Percentiles rank a stretch among this genome's conserved stretches.
These are phyloP conservation scores for Deakozyma indianensis DNA, from an alignment of 805 yeast genomes.

Conservation along the genomic window DNA sequence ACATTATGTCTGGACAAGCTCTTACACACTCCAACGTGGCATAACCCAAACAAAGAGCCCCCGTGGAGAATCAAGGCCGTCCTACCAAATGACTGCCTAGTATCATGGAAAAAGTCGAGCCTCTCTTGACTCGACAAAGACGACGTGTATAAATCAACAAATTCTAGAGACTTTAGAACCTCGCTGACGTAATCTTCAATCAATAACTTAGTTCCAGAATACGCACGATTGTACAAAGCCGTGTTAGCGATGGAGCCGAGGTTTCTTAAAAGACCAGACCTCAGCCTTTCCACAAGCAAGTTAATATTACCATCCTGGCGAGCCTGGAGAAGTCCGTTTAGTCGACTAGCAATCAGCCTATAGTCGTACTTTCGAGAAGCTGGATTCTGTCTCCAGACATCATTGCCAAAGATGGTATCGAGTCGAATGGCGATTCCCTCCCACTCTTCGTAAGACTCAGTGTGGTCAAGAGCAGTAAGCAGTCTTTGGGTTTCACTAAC, in stretches of 20 bases:
- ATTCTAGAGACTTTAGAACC: slow-evolving; percentile 50
- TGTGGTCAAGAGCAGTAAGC: slow-evolving; percentile 20
- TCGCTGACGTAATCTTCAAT: slow-evolving; percentile 80
- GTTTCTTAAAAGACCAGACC: slow-evolving; percentile 78
- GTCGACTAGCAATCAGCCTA: slow-evolving; percentile 60
- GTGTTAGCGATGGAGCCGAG: slow-evolving; percentile 83
- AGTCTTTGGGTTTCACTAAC: slow-evolving; percentile 14
- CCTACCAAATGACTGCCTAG: slow-evolving; percentile 74
- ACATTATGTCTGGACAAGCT: slow-evolving; percentile 63
- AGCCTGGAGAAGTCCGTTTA: slow-evolving; percentile 47
- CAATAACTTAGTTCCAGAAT: slow-evolving; percentile 75
- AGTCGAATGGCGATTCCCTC: slow-evolving; percentile 29
- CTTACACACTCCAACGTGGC: slow-evolving; percentile 85
- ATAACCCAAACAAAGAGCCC: slow-evolving; percentile 85
- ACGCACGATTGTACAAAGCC: slow-evolving; percentile 63
- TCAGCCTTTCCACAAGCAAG: slow-evolving; percentile 45
- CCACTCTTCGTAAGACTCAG: slow-evolving; percentile 60
- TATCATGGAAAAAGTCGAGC: slow-evolving; percentile 70
- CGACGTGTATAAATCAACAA: slow-evolving; percentile 17
- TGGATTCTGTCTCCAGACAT: slow-evolving; percentile 59
- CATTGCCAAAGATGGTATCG: slow-evolving; percentile 26
- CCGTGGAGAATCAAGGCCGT: slow-evolving; percentile 90
- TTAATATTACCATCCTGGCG: slow-evolving; percentile 43
- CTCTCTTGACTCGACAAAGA: slow-evolving; percentile 14
- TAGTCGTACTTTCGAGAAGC: slow-evolving; percentile 74